phyloP scores from a whole-genome alignment of 176 grass and related monocot genomes.

The Alloteropsis semialata region DNA sequence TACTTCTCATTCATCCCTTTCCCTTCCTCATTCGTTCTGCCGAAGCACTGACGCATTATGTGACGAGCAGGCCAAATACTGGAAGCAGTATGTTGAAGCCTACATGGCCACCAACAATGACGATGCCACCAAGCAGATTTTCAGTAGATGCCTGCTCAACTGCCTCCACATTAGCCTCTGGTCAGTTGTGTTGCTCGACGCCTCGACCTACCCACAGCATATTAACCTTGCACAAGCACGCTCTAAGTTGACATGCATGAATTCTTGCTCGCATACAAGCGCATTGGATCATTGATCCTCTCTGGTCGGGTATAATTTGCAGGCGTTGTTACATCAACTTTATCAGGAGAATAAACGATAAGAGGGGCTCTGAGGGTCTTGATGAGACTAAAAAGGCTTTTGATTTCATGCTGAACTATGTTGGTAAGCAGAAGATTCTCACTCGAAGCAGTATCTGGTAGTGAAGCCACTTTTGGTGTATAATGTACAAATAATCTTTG shows the following conservation, averaged over 20 bases:
- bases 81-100: conserved; percentile 97
- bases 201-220: not conserved
- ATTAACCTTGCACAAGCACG: not conserved
- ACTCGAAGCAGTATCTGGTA: not conserved
- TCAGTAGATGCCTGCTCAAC: conserved; percentile 85
- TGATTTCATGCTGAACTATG: conserved; percentile 92
- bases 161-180: conserved; percentile 89
- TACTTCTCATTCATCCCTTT: not conserved
- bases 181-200: too few species aligned
- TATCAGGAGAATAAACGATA: conserved; percentile 75
- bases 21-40: not conserved
- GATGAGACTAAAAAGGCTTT: conserved; percentile 97
- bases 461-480: not conserved
- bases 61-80: conserved; percentile 70
- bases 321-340: conserved; percentile 96
- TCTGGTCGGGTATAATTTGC: conserved; percentile 29
- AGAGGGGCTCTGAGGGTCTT: conserved; percentile 71
- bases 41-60: not conserved
- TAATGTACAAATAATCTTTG: conserved; percentile 8
- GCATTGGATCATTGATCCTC: not conserved
- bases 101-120: conserved; percentile 79
- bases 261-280: not conserved
- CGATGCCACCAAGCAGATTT: conserved; percentile 83
- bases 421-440: conserved; percentile 51
- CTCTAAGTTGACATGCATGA: not conserved